Base-by-base conservation (phyloP, 2,329 filamentous ascomycete species). In the Calonectria henricotiae region DNA sequence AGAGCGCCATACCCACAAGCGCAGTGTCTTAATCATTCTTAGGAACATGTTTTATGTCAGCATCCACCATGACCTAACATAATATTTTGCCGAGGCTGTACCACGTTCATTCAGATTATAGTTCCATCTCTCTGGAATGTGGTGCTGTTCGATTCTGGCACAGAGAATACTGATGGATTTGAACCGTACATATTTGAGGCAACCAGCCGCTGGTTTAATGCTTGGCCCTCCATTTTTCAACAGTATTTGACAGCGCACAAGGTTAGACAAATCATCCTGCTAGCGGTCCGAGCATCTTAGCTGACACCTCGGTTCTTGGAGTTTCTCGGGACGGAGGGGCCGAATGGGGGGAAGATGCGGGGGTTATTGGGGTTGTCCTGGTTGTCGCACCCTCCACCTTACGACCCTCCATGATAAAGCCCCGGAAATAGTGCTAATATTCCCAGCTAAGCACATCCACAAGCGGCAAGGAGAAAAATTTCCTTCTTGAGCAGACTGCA, bases 311-410 rank as follows among this genome's bases (percentile, higher is more conserved):
- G 43, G 43, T 46, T 46, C 20, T 46, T 46, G n/a, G 43, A 46
- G 43, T 9, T 9, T 7, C 20, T 7, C 43, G 43, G 43, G 20
- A 46, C 2, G 43, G 43, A 20, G 43, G 43, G 43, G 43, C 43
- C 43, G 43, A 12, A 46, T 46, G 43, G 43, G 43, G 41, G 43
- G 43, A 23, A 46, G 43, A 46, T 46, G 43, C 43, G 43, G 43
- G 43, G 43, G 20, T 23, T 20, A 4, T 46, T 46, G 43, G 43
- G 20, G 43, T 20, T 23, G 43, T 20, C 43, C 43, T 46, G 20
- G 43, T 46, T 46, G 8, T 4, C 3, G n/a, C n/a, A 23, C 43
- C 43, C 43, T 46, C 43, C 43, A 46, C 43, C 43, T 46, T 46
- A n/a, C 43, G 43, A 20, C 5, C 43, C 20, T 37, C 43, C 43